Evolutionary conservation across 2,329 filamentous ascomycete genomes (phyloP).

Genomic region (Venturia pyrina): DNA sequence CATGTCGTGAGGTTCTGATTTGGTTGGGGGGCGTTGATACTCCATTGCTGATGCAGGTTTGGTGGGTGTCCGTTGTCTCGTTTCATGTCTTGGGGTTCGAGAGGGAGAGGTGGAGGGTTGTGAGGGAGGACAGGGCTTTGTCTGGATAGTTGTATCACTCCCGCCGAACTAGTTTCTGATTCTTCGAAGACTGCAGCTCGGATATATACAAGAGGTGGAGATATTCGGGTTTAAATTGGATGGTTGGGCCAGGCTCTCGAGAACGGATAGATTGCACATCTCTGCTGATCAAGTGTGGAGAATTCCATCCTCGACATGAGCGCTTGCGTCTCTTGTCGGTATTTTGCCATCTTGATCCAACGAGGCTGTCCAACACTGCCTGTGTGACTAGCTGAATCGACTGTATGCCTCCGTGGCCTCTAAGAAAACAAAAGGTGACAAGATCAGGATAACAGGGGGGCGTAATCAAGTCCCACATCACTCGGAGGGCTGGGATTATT

Average conservation of each 20-base stretch:
- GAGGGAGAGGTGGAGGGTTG: neutral
- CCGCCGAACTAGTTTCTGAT: neutral
- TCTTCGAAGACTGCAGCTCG: neutral
- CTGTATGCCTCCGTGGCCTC: too few species aligned
- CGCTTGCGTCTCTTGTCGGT: neutral
- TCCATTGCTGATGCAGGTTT: neutral
- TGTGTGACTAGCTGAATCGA: neutral
- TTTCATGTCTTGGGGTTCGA: neutral
- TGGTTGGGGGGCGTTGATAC: neutral
- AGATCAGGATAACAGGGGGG: neutral
- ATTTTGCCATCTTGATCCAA: neutral
- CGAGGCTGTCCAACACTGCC: neutral
- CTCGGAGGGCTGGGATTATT: neutral
- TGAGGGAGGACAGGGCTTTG: neutral
- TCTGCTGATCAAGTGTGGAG: neutral
- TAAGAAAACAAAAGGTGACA: neutral
- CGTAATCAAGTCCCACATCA: neutral
- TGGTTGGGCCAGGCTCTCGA: neutral
- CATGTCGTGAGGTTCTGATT: neutral
- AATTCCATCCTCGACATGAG: neutral
- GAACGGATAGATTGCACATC: neutral
- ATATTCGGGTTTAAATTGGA: neutral
- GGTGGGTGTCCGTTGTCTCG: neutral
- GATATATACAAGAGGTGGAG: neutral
- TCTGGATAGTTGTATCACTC: neutral